These are phyloP conservation scores for Lenzites betulinus DNA, from an alignment of 768 basidiomycete species.

Conservation along the genomic window DNA sequence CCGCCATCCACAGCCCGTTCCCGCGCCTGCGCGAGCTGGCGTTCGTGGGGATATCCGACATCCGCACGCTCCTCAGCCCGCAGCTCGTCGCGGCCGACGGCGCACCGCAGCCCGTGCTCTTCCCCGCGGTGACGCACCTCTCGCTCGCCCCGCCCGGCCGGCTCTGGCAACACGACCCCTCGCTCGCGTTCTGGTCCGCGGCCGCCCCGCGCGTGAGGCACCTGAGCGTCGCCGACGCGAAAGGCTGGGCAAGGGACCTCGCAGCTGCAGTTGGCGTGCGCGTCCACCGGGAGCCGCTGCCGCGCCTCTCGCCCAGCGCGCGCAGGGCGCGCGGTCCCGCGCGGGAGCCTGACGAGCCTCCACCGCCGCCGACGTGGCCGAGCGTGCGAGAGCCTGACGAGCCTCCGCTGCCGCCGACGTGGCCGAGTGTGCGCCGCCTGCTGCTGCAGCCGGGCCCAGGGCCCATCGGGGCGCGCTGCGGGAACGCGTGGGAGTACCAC, in stretches of 20 bases:
- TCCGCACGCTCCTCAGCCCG: background rate
- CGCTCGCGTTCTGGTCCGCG: background rate
- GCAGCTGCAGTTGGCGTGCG: background rate
- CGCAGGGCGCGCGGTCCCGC: no score
- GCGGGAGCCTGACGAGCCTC: background rate
- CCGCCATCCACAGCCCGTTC: background rate
- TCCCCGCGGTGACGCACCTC: background rate
- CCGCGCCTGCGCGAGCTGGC: background rate
- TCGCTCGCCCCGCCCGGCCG: background rate
- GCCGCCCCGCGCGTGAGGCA: background rate
- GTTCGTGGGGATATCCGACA: background rate
- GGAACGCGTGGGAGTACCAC: background rate
- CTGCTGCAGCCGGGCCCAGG: background rate
- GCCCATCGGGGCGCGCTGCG: background rate
- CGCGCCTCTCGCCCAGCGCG: background rate
- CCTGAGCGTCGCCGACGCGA: background rate
- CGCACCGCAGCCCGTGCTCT: background rate
- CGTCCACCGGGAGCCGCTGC: no score
- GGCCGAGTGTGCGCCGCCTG: background rate
- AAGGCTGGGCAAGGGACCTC: background rate
- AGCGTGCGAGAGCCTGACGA: no score
- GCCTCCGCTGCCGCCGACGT: background rate
- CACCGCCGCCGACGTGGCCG: background rate
- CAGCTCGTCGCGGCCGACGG: background rate
- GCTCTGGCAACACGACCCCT: background rate